These are phyloP conservation scores for Phytophthora citricola DNA, from an alignment of 352 stramenopile species.

Conservation along the genomic window DNA sequence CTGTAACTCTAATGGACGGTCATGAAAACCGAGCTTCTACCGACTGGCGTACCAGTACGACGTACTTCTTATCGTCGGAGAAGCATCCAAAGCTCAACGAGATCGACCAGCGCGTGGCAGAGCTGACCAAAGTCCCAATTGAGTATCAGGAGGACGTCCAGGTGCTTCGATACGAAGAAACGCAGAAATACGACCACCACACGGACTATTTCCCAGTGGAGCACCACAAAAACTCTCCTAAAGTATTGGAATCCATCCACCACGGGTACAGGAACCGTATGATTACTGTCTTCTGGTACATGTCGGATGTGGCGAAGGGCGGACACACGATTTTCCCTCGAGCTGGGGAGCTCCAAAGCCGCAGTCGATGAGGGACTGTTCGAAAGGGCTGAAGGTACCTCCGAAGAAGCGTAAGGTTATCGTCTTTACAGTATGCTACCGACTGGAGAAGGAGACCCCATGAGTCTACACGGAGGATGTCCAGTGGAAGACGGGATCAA, in stretches of 20 bases:
- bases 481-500: constrained; percentile 80
- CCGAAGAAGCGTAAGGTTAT: constrained; percentile 84
- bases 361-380: constrained; percentile 63
- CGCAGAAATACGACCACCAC: constrained; percentile 85
- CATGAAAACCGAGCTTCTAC: constrained; percentile 72
- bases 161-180: constrained; percentile 76
- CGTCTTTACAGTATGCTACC: constrained; percentile 87
- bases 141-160: constrained; percentile 76
- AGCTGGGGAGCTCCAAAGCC: constrained; percentile 59
- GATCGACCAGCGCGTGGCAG: constrained; percentile 67
- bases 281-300: constrained; percentile 91
- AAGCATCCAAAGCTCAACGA: constrained; percentile 50
- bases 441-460: constrained; percentile 66
- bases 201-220: constrained; percentile 71
- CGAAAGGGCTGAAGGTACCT: constrained; percentile 65
- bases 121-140: constrained; percentile 69
- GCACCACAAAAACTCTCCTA: constrained; percentile 49
- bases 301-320: constrained; percentile 81
- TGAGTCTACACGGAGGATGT: constrained; percentile 79
- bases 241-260: constrained; percentile 61
- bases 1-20: constrained; percentile 67
- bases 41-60: constrained; percentile 85
- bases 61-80: constrained; percentile 70
- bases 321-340: constrained; percentile 85
- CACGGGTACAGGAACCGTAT: constrained; percentile 83